These are phyloP conservation scores for Eucalyptus brandiana DNA, from an alignment of 345 rosid genomes.

Conservation along the genomic window DNA sequence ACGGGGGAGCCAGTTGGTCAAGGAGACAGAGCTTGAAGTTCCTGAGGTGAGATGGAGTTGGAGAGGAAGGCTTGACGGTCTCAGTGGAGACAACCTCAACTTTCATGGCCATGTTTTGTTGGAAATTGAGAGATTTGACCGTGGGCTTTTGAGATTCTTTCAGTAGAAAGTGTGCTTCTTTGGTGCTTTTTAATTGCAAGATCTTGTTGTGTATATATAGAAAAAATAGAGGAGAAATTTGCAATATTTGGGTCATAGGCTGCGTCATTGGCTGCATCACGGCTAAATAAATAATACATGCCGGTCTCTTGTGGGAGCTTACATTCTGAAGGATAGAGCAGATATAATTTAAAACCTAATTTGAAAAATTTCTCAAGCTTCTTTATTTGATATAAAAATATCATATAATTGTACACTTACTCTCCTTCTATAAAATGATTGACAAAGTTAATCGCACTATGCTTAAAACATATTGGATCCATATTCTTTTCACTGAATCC, in stretches of 20 bases:
- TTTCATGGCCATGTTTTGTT: neutral
- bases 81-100: neutral
- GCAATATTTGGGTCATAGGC: neutral
- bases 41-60: neutral
- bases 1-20: neutral
- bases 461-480: no score
- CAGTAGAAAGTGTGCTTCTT: neutral
- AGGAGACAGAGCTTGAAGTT: neutral
- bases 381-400: neutral
- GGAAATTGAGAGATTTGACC: neutral
- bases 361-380: no score
- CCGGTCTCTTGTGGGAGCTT: neutral
- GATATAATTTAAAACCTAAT: no score
- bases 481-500: no score
- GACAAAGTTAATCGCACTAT: no score
- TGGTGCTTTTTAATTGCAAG: neutral
- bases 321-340: neutral
- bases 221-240: neutral
- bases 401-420: no score
- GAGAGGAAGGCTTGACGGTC: neutral
- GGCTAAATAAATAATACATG: neutral
- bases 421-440: no score
- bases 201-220: neutral
- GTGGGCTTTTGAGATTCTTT: neutral
- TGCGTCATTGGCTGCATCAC: neutral